Conservation (phyloP, 1,284 basidiomycete genomes). For the Peniophora sp. region DNA sequence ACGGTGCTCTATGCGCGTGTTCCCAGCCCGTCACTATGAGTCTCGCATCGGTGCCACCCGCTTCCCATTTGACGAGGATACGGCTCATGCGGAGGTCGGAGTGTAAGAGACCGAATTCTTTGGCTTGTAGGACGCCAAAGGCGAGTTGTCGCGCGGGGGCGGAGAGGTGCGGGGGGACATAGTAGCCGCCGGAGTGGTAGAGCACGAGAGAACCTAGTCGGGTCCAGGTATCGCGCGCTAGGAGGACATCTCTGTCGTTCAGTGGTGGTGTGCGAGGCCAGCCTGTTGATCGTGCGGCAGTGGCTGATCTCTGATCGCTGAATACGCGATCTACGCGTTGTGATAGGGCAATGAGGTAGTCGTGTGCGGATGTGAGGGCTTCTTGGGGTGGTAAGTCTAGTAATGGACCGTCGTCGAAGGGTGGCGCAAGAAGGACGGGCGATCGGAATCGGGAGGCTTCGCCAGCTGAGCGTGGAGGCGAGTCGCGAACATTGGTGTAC, state of each 20-base stretch:
- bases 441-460: conserved; percentile 3
- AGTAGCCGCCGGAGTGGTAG: conserved; percentile 18
- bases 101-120: conserved; percentile 14
- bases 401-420: conserved; percentile 15
- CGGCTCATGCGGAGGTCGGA: conserved; percentile 18
- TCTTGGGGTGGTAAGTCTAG: conserved; percentile 9
- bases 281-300: conserved; percentile 6
- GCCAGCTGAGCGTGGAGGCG: conserved; percentile 6
- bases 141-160: conserved; percentile 14
- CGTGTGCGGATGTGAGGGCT: conserved; percentile 12
- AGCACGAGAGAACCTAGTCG: conserved; percentile 14
- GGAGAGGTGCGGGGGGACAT: conserved; percentile 14
- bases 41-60: conserved; percentile 9
- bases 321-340: conserved; percentile 15
- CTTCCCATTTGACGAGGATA: conserved; percentile 15
- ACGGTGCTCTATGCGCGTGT: conserved; percentile 15
- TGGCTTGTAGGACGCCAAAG: conserved; percentile 13
- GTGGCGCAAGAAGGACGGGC: conserved; percentile 12
- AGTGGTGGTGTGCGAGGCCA: conserved; percentile 10
- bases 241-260: conserved; percentile 10
- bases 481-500: conserved; percentile 14
- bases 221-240: conserved; percentile 15
- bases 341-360: conserved; percentile 17
- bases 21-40: conserved; percentile 19
- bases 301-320: neutral